These are phyloP conservation scores for Chrysoporthe deuterocubensis DNA, from an alignment of 2,329 filamentous ascomycete species.

Conservation along the genomic window DNA sequence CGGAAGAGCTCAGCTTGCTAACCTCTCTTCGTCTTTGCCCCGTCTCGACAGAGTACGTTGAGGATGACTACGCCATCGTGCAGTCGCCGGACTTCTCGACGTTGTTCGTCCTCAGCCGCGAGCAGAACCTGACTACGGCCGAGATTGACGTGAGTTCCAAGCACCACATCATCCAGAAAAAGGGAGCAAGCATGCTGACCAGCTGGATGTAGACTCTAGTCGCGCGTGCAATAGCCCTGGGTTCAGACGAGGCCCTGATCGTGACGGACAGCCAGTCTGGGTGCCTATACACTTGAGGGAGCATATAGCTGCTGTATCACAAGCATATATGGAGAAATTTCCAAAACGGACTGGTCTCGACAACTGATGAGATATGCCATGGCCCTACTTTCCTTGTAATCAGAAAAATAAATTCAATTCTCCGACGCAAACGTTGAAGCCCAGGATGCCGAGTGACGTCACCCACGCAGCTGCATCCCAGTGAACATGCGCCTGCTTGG, in stretches of 20 bases:
- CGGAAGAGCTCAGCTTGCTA: no score
- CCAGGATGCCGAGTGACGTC: slow-evolving; percentile 21
- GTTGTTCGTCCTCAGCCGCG: slow-evolving; percentile 31
- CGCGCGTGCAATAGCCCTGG: slow-evolving; percentile 23
- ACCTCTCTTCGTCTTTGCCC: background rate
- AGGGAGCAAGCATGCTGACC: background rate
- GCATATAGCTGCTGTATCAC: background rate
- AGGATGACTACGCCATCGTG: slow-evolving; percentile 30
- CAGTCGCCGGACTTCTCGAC: slow-evolving; percentile 29
- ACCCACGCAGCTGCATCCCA: background rate
- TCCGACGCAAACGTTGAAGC: background rate
- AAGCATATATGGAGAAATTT: background rate
- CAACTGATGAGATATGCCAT: background rate
- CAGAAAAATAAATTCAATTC: background rate
- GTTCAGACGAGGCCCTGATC: slow-evolving; percentile 20
- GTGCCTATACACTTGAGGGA: slow-evolving; percentile 23
- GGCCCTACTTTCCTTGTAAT: background rate
- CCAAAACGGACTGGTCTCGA: background rate
- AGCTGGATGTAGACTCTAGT: slow-evolving; percentile 15
- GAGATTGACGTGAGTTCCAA: slow-evolving; percentile 28
- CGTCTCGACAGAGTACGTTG: slow-evolving; percentile 26
- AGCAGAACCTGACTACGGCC: slow-evolving; percentile 27
- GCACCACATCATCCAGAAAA: background rate
- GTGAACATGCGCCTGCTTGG: background rate
- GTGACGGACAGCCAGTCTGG: slow-evolving; percentile 22